A percentile compares a stretch with the other conserved stretches of the same genome.
Evolutionary conservation across 1,139 yeast species (phyloP).

Genomic region (Lodderomyces jiufengensis): DNA sequence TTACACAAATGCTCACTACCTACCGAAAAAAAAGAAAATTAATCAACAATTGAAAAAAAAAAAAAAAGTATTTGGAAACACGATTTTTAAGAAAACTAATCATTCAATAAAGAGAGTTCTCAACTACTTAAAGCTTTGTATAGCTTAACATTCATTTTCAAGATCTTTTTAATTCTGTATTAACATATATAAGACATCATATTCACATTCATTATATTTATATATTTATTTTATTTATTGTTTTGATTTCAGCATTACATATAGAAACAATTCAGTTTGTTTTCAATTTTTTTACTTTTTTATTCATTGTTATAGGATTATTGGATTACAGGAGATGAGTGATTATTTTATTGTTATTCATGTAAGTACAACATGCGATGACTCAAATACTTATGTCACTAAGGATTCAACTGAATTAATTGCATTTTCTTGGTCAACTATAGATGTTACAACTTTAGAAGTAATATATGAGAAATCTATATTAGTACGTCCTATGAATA

Average conservation of each 20-base stretch:
- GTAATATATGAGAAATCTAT: conserved; percentile 38
- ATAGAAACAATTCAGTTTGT: neutral
- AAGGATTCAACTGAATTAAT: conserved; percentile 65
- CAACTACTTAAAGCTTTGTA: too few relatives aligned
- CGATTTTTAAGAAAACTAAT: too few relatives aligned
- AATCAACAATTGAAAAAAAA: neutral
- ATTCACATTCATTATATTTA: too few relatives aligned
- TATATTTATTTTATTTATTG: too few relatives aligned
- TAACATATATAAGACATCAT: too few relatives aligned
- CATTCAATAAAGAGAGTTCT: too few relatives aligned
- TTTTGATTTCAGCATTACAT: too few relatives aligned
- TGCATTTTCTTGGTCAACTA: conserved; percentile 61
- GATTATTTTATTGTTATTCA: conserved; percentile 63
- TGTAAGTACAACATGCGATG: conserved; percentile 68
- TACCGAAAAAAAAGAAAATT: neutral
- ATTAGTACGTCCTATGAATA: conserved; percentile 59
- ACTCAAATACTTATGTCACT: conserved; percentile 53
- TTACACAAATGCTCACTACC: neutral
- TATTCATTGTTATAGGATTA: too few relatives aligned
- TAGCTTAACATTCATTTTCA: too few relatives aligned
- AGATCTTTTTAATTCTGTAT: too few relatives aligned
- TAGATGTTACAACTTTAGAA: conserved; percentile 37
- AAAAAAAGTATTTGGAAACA: neutral
- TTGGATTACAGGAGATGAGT: conserved; percentile 48
- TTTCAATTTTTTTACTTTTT: too few relatives aligned